Base-by-base conservation (phyloP, 2,329 filamentous ascomycete genomes). In the Colletotrichum eremochloae region DNA sequence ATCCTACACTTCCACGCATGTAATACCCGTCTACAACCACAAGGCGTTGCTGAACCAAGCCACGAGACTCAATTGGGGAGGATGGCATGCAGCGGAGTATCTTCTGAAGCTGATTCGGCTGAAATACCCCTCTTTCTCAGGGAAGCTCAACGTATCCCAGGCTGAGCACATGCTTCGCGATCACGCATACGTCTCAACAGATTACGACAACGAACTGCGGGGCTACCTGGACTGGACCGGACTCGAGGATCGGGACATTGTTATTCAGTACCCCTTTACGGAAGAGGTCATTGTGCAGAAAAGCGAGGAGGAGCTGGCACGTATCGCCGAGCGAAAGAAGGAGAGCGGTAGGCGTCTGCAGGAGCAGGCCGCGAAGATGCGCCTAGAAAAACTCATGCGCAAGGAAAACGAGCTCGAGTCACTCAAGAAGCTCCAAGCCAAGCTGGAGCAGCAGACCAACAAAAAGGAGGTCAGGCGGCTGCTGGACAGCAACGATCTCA, bases 361-460 rank as follows among this genome's bases (percentile, higher is more conserved):
- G 81, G 95, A 98, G 78, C 96, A 99, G 82, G 96, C 96, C 0
- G 96, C 96, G 12, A 98, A 97, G 82, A 97, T 98, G 94, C 92
- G 96, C 9, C 85, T 99, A 0, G 96, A 99, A 75, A 97, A 97
- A 78, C 86, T 99, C 58, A 94, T 98, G 80, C 93, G 94, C 79
- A 99, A 99, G 82, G 96, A 99, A 82, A 91, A 97, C 79, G 95
- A 98, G 80, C 85, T 98, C 1, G 95, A 97, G 76, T 98, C 97
- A 82, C 98, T 95, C 86, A 95, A 94, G 79, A 90, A 94, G 71
- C 84, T 99, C 5, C 94, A 97, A 78, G 81, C 85, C 44, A 90
- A 90, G 74, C 86, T 98, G 12, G 88, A 87, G 1, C 90, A 92
- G 33, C 90, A 94, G 76, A 75, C 74, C 33, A 95, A 92, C 56